Evolutionary conservation across 805 yeast species (phyloP).

Genomic region (Zygoascus bituminiphila): DNA sequence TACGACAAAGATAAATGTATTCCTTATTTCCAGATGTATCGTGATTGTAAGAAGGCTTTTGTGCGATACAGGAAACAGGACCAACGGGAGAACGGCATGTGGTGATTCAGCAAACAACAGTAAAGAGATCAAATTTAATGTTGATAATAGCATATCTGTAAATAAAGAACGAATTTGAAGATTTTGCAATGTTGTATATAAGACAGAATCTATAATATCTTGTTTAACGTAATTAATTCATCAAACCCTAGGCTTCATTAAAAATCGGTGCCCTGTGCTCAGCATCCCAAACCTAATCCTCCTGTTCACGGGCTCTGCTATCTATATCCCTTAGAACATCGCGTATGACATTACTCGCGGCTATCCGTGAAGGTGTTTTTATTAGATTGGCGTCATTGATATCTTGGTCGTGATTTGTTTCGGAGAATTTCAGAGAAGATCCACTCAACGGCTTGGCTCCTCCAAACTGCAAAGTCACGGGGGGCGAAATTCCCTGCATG

Average conservation of each 20-base stretch:
- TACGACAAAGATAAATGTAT: constrained; percentile 60
- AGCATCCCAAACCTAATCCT: too few species aligned
- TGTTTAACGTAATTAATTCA: too few species aligned
- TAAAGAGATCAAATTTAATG: neutral
- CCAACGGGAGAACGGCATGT: neutral
- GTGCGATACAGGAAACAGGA: constrained; percentile 14
- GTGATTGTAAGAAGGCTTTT: constrained; percentile 86
- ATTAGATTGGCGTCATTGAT: constrained; percentile 3
- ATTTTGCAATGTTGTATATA: too few species aligned
- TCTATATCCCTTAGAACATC: constrained; percentile 18
- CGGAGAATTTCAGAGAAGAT: neutral
- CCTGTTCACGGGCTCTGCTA: too few species aligned
- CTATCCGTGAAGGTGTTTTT: constrained; percentile 20
- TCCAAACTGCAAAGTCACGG: constrained; percentile 19
- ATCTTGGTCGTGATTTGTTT: neutral
- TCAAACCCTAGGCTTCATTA: too few species aligned
- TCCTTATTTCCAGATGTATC: constrained; percentile 85
- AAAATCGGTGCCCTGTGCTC: too few species aligned
- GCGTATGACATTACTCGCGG: constrained; percentile 17
- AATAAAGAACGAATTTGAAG: too few species aligned
- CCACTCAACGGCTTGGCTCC: neutral
- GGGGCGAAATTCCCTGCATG: constrained; percentile 22
- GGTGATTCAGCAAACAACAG: neutral
- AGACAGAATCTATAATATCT: too few species aligned
- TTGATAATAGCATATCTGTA: neutral